These are phyloP conservation scores for Fusarium sp. DNA, from an alignment of 2,329 filamentous ascomycete genomes.

Conservation along the genomic window DNA sequence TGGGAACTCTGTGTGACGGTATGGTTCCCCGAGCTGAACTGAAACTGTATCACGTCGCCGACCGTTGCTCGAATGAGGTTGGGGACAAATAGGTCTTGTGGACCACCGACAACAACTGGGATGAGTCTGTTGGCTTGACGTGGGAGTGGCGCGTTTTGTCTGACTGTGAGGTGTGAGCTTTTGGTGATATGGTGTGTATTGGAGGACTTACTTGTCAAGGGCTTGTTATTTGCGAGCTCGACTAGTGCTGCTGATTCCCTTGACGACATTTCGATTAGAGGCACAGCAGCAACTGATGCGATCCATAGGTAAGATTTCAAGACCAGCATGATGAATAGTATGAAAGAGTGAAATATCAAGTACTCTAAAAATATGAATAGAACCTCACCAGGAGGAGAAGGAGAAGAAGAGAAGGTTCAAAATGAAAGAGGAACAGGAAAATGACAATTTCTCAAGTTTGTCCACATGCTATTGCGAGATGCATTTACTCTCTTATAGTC, in stretches of 20 bases:
- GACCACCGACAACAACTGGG: conserved; percentile 53
- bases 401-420: conserved; percentile 2
- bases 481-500: conserved; percentile 6
- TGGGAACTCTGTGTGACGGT: conserved; percentile 56
- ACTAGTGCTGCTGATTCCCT: neutral
- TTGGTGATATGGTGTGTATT: accelerated
- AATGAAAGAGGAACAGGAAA: neutral
- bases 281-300: conserved; percentile 13
- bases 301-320: conserved; percentile 2
- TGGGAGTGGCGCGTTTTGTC: conserved; percentile 14
- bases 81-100: conserved; percentile 53
- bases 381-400: conserved; percentile 20
- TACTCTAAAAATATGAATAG: neutral
- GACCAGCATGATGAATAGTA: conserved; percentile 4
- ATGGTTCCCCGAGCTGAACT: conserved; percentile 58
- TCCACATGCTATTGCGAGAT: neutral
- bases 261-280: conserved; percentile 27
- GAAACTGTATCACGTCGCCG: conserved; percentile 56
- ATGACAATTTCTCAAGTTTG: conserved; percentile 2
- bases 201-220: conserved; percentile 11
- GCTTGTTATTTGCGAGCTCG: conserved; percentile 2
- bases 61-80: conserved; percentile 50
- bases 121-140: conserved; percentile 38
- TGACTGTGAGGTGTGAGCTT: conserved; percentile 9
- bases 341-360: conserved; percentile 1